Evolutionary conservation across 441 rosid species (phyloP).

Genomic region (Lepidium campestre): DNA sequence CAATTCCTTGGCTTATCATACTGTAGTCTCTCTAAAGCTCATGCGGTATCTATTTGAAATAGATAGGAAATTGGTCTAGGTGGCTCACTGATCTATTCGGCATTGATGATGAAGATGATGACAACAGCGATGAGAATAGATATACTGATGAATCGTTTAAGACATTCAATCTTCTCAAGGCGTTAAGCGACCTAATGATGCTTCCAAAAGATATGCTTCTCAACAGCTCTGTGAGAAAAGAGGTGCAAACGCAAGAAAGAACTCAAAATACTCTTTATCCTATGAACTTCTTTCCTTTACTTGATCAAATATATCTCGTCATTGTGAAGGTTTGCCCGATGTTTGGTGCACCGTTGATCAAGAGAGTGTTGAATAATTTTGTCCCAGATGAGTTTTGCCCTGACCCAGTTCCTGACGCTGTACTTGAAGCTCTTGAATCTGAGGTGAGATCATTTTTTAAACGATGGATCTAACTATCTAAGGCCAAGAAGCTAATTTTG

Average conservation of each 20-base stretch:
- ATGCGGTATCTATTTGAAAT: conserved; percentile 19
- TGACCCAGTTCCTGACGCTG: conserved; percentile 72
- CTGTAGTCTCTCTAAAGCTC: background rate
- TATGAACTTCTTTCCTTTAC: background rate
- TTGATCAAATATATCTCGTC: background rate
- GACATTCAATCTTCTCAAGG: conserved; percentile 77
- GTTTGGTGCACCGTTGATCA: conserved; percentile 73
- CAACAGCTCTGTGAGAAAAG: conserved; percentile 63
- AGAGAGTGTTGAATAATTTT: conserved; percentile 65
- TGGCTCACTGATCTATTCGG: conserved; percentile 92
- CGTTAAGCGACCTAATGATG: conserved; percentile 97
- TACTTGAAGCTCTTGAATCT: conserved; percentile 70
- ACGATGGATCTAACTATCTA: background rate
- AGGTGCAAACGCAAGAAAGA: conserved; percentile 38
- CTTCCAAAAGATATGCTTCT: conserved; percentile 96
- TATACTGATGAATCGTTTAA: conserved; percentile 51
- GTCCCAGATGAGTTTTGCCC: conserved; percentile 92
- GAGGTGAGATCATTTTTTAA: conserved; percentile 46
- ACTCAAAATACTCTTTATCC: background rate
- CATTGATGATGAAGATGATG: conserved; percentile 55
- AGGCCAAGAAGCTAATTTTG: background rate
- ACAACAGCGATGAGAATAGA: conserved; percentile 33
- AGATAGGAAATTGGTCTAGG: conserved; percentile 98
- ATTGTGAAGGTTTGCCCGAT: conserved; percentile 78
- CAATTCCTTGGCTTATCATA: background rate